A percentile compares a stretch with the other conserved stretches of the same genome.
Conservation (phyloP, 768 basidiomycete genomes). For the Lyophyllum decastes region DNA sequence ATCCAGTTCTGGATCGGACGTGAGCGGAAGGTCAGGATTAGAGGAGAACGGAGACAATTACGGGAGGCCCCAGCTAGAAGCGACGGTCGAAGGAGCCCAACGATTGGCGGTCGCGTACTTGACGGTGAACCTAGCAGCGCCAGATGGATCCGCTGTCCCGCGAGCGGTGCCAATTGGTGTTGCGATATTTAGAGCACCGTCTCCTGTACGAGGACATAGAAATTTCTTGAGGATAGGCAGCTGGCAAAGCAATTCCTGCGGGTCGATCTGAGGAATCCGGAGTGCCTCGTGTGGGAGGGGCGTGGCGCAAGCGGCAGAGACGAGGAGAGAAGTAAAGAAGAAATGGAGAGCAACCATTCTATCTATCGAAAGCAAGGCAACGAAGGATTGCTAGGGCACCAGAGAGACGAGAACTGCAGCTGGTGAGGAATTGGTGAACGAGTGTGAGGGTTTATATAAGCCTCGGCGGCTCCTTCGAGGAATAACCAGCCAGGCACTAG, state of each 20-base stretch:
- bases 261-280: slow-evolving; percentile 36
- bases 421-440: slow-evolving; percentile 16
- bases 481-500: slow-evolving; percentile 18
- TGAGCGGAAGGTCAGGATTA: slow-evolving; percentile 3
- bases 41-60: slow-evolving; percentile 33
- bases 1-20: slow-evolving; percentile 42
- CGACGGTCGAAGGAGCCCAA: slow-evolving; percentile 59
- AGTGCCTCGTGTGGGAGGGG: slow-evolving; percentile 25
- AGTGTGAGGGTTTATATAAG: slow-evolving; percentile 18
- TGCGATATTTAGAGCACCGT: slow-evolving; percentile 22
- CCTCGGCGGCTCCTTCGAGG: background rate
- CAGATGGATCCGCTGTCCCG: slow-evolving; percentile 49
- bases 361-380: background rate
- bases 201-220: slow-evolving; percentile 42
- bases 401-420: slow-evolving; percentile 19
- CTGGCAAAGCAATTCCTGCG: slow-evolving; percentile 46
- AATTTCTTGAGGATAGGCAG: slow-evolving; percentile 42
- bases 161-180: slow-evolving; percentile 61
- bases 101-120: slow-evolving; percentile 66
- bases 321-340: slow-evolving; percentile 31
- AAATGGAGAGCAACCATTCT: slow-evolving; percentile 36
- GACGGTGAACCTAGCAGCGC: slow-evolving; percentile 60
- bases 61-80: slow-evolving; percentile 63
- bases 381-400: slow-evolving; percentile 11
- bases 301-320: slow-evolving; percentile 31